phyloP scores from a whole-genome alignment of 2,329 filamentous ascomycete species.

The Kalmusia sp. region DNA sequence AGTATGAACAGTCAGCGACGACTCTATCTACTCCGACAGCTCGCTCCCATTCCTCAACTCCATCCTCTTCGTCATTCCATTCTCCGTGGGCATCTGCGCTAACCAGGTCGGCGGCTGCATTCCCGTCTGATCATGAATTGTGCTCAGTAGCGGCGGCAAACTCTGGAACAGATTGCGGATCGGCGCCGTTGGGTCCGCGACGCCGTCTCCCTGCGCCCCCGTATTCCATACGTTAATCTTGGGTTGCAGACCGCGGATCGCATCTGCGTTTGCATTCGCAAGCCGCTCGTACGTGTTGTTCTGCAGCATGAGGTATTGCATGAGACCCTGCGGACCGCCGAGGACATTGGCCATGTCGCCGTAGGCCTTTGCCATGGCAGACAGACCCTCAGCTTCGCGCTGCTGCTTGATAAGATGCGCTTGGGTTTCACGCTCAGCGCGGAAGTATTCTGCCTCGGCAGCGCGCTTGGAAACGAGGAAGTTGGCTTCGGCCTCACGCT shows the following conservation, averaged over 20 bases:
- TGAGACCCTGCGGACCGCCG: conserved; percentile 77
- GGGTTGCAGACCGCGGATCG: conserved; percentile 78
- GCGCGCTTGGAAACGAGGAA: conserved; percentile 56
- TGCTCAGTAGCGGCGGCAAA: conserved; percentile 80
- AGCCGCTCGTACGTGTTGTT: conserved; percentile 79
- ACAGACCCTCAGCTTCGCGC: conserved; percentile 78
- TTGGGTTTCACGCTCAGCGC: conserved; percentile 62
- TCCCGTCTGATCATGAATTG: conserved; percentile 88
- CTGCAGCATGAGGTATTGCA: conserved; percentile 89
- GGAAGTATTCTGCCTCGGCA: conserved; percentile 50
- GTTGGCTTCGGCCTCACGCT: conserved; percentile 55
- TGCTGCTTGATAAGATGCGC: conserved; percentile 67
- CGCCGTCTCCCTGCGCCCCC: conserved; percentile 57
- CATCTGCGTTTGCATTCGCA: conserved; percentile 77
- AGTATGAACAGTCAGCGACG: too few species aligned
- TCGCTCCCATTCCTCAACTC: conserved; percentile 37
- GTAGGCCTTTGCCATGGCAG: conserved; percentile 83
- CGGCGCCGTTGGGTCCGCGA: conserved; percentile 64
- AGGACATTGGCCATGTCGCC: conserved; percentile 73
- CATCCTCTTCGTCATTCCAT: conserved; percentile 22
- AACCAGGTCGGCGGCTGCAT: conserved; percentile 80
- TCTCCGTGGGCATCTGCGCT: conserved; percentile 57
- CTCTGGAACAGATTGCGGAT: conserved; percentile 86
- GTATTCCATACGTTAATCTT: conserved; percentile 95
- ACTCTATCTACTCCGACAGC: neutral